Evolutionary conservation across 768 basidiomycete species (phyloP), one percentile per base, ranked within the genome.

Genomic region (Lentinula sp.): DNA sequence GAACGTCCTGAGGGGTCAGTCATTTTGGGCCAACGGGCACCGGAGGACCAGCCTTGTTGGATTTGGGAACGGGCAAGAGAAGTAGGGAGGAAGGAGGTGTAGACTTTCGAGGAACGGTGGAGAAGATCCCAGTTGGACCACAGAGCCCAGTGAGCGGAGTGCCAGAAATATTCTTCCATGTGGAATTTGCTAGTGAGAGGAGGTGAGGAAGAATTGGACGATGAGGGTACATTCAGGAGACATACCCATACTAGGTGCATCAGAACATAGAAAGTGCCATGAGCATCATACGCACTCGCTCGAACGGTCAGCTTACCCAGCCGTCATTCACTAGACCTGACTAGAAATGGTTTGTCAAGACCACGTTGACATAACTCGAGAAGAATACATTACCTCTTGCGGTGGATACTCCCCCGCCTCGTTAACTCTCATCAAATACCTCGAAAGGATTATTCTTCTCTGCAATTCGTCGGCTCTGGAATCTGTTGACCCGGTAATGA

Each of bases 11-110:
- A 74, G 0, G 85, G 85, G 63, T 85, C 83, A 8, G 82, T 84
- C 84, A 84, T 85, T 68, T 86, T 86, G 7, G 81, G 79, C 83
- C 83, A 85, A 32, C 85, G 78, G 18, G 84, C 85, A n/a, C 85
- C 85, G 7, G 74, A 66, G 10, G 73, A 60, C 74, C 76, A 85
- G 60, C 79, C 78, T 67, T 86, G 76, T 68, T 84, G 82, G 2
- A 77, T 70, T 64, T 81, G 80, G 1, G 85, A 79, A 1, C 83
- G 78, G 5, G 67, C 52, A 41, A 82, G 71, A 12, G 83, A 79
- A 39, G 73, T 73, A 12, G 69, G 61, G 23, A 85, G 77, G 69
- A 84, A 85, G 3, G 77, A 75, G 6, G 72, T 64, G 67, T 85
- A 85, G 8, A 82, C 71, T 45, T 65, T 62, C 53, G 70, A 73